Evolutionary conservation across 805 yeast species (phyloP).

Genomic region (Metschnikowia hibisci): DNA sequence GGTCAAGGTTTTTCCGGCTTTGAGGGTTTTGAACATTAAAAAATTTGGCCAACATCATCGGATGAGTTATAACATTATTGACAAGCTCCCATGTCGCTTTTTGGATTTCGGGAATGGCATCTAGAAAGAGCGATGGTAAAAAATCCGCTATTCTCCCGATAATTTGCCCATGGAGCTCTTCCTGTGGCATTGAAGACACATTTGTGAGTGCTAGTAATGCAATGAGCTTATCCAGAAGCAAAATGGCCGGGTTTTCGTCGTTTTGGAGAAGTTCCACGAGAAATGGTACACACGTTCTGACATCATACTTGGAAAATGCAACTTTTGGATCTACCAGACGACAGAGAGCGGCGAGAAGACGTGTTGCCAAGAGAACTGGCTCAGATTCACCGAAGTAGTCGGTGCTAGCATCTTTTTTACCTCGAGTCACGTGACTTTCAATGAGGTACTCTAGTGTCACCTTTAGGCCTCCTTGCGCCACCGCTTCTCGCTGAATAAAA

Average conservation of each 20-base stretch:
- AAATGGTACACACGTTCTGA: slow-evolving; percentile 45
- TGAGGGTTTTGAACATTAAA: slow-evolving; percentile 50
- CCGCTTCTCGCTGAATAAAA: slow-evolving; percentile 31
- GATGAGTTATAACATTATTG: slow-evolving; percentile 51
- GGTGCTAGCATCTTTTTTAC: slow-evolving; percentile 22
- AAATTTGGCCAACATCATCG: slow-evolving; percentile 46
- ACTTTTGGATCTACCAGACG: slow-evolving; percentile 41
- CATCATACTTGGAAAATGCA: slow-evolving; percentile 38
- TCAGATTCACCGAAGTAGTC: slow-evolving; percentile 9
- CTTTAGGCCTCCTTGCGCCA: slow-evolving; percentile 45
- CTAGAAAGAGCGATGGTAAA: slow-evolving; percentile 40
- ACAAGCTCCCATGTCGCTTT: slow-evolving; percentile 60
- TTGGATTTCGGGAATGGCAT: slow-evolving; percentile 44
- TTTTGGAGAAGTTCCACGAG: slow-evolving; percentile 35
- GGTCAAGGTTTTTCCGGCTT: slow-evolving; percentile 28
- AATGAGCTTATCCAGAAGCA: slow-evolving; percentile 45
- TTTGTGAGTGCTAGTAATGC: slow-evolving; percentile 66
- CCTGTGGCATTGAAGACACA: slow-evolving; percentile 45
- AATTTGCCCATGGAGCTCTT: slow-evolving; percentile 36
- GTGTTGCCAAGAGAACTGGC: slow-evolving; percentile 31
- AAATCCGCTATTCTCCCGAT: slow-evolving; percentile 47
- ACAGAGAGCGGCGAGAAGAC: slow-evolving; percentile 43
- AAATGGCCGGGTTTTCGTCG: not conserved
- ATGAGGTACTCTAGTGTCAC: slow-evolving; percentile 38
- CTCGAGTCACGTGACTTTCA: slow-evolving; percentile 12